Evolutionary conservation across 495 filamentous ascomycete genomes (phyloP), one percentile per base, ranked within the genome.

Genomic region (Penicillium flavigenum): DNA sequence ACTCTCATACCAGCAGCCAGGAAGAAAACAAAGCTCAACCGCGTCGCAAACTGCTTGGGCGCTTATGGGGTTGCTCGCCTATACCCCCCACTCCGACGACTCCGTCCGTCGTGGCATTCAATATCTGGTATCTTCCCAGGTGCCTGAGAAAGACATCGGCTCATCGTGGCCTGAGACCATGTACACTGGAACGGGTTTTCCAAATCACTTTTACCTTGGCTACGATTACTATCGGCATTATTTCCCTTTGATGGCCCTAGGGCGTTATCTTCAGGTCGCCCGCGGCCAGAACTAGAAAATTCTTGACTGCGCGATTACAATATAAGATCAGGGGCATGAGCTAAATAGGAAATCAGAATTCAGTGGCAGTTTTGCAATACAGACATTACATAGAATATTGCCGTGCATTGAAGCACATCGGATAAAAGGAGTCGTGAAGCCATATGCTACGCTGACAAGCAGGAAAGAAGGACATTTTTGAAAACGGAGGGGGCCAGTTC

Each of bases 171-270:
- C 50, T 0, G 63, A 71, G 38, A 14, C 29, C 2, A 22, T 47
- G 7, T 74, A 71, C 45, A 72, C 72, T 19, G 73, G 63, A 1
- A 72, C 68, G 14, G 75, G 73, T 1, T 77, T 78, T 49, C 74
- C 75, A 1, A 64, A 60, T 20, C 57, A 64, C 43, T 67, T 74
- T 29, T 76, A 73, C 39, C 10, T 76, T 32, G 66, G 66, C 1
- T 78, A 76, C 52, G 42, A 36, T 5, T 67, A 58, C 19, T 76
- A 78, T 51, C 58, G 48, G 1, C 73, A 76, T 51, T 71, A 70
- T 43, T 78, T 78, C 47, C 70, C 74, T 9, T 66, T 76, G 54
- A 74, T 73, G 66, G 72, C 75, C 2, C 57, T 78, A 29, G 68
- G 69, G 3, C 48, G 70, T 27, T 78, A 70, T 54, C 1, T 65